Evolutionary conservation across 2,329 filamentous ascomycete species (phyloP), one percentile per base, ranked within the genome.

Genomic region (Ceratocystis destructans): DNA sequence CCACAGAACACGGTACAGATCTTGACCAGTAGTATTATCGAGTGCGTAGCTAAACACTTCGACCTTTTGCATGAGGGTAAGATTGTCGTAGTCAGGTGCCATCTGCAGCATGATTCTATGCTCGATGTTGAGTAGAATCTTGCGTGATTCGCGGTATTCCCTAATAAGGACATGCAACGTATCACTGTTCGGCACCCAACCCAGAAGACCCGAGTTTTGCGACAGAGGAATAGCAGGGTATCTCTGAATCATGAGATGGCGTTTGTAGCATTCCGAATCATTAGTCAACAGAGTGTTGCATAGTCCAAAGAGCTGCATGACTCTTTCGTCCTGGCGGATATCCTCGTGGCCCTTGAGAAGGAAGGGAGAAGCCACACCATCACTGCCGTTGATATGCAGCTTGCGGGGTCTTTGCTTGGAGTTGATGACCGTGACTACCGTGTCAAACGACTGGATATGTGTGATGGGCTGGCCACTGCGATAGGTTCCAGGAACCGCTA

Each of bases 51-150:
- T 93, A 74, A 99, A 99, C 10, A 99, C 94, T 76, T 99, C 95
- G 0, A 99, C 95, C 78, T 99, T 99, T 74, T 99, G 95, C 94
- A 99, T 97, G 45, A 99, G 83, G 0, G 95, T 97, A 61, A 99
- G 85, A 72, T 96, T 96, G 74, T 99, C 94, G 73, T 97, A 99
- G 74, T 99, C 94, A 0, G 94, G 95, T 28, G 94, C 94, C 94
- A 99, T 99, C 75, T 99, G 95, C 66, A 99, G 80, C 94, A 99
- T 99, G 75, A 99, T 99, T 55, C 95, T 88, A 74, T 99, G 94
- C 77, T 99, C 94, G 70, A 99, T 99, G 73, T 99, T 99, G 70
- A 99, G 87, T 48, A 99, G 79, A 70, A 99, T 99, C 78, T 96
- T 96, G 65, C 94, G 86, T 71, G 89, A 96, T 75, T 99, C 95